Evolutionary conservation across 2,329 filamentous ascomycete species (phyloP).

Genomic region (Penicillium sp.): DNA sequence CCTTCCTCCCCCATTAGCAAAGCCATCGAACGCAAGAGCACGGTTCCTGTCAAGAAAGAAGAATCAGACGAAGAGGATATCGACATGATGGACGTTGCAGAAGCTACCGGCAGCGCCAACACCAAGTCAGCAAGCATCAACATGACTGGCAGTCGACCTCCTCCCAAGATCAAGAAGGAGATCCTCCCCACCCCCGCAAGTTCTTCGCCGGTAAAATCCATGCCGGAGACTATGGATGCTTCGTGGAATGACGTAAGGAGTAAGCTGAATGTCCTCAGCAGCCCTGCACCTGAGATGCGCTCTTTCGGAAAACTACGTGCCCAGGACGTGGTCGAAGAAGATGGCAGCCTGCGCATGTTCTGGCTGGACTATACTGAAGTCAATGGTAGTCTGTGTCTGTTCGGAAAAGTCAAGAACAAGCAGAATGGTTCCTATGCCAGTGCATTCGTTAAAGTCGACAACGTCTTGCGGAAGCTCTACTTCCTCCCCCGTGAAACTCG

Average conservation of each 20-base stretch:
- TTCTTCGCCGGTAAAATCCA: constrained; percentile 69
- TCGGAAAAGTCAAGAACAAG: constrained; percentile 94
- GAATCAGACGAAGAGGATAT: constrained; percentile 74
- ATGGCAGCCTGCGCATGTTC: constrained; percentile 90
- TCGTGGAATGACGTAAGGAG: constrained; percentile 86
- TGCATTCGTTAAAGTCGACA: constrained; percentile 94
- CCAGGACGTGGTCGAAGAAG: constrained; percentile 84
- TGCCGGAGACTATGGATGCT: constrained; percentile 66
- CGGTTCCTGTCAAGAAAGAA: constrained; percentile 56
- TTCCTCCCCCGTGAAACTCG: constrained; percentile 77
- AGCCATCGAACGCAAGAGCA: constrained; percentile 67
- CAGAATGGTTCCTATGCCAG: constrained; percentile 75
- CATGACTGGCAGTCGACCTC: constrained; percentile 73
- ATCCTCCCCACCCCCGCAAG: constrained; percentile 67
- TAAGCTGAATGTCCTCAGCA: constrained; percentile 80
- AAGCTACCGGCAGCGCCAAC: constrained; percentile 63
- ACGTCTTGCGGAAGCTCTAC: constrained; percentile 85
- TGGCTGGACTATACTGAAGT: constrained; percentile 96
- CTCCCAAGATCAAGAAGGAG: constrained; percentile 70
- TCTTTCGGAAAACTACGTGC: constrained; percentile 77
- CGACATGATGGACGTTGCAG: constrained; percentile 79
- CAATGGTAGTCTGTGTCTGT: constrained; percentile 86
- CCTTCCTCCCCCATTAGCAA: constrained; percentile 85
- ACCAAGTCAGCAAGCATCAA: constrained; percentile 73
- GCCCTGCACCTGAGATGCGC: constrained; percentile 60